A percentile compares a stretch with the other conserved stretches of the same genome.
phyloP scores from a whole-genome alignment of 441 rosid genomes.

The Erodium moschatum region DNA sequence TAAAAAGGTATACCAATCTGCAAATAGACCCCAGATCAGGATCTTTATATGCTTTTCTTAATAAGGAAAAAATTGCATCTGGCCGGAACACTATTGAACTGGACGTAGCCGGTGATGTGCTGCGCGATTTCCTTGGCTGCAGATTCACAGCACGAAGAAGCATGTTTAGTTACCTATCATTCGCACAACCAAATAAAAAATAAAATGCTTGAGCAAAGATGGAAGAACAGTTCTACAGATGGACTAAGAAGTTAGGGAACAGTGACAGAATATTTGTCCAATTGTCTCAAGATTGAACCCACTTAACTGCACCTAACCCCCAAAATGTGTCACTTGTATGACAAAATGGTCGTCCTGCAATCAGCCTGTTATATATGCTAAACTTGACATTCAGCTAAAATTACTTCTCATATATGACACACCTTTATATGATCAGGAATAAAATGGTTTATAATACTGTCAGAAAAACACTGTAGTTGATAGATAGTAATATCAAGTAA shows the following conservation, averaged over 20 bases:
- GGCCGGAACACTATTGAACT: constrained; percentile 53
- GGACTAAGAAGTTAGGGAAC: neutral
- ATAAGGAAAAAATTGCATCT: constrained; percentile 52
- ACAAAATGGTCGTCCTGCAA: neutral
- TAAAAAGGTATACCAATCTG: constrained; percentile 24
- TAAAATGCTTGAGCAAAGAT: neutral
- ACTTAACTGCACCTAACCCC: constrained; percentile 5
- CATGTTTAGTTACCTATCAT: constrained; percentile 8
- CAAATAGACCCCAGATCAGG: constrained; percentile 52
- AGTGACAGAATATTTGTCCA: neutral
- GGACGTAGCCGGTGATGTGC: constrained; percentile 40
- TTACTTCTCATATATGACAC: constrained; percentile 5
- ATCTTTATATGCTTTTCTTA: constrained; percentile 66
- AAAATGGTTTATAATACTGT: neutral
- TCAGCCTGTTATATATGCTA: neutral
- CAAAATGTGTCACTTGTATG: neutral
- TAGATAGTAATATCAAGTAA: neutral
- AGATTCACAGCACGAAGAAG: constrained; percentile 23
- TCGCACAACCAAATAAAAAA: constrained; percentile 11
- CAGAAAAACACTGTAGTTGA: neutral
- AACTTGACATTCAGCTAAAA: neutral
- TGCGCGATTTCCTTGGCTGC: constrained; percentile 69
- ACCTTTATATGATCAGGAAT: neutral
- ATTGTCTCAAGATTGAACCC: neutral
- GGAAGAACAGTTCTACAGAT: neutral